A percentile compares a stretch with the other conserved stretches of the same genome.
Evolutionary conservation across 768 basidiomycete genomes (phyloP).

Genomic region (Cantharellus anzutake): DNA sequence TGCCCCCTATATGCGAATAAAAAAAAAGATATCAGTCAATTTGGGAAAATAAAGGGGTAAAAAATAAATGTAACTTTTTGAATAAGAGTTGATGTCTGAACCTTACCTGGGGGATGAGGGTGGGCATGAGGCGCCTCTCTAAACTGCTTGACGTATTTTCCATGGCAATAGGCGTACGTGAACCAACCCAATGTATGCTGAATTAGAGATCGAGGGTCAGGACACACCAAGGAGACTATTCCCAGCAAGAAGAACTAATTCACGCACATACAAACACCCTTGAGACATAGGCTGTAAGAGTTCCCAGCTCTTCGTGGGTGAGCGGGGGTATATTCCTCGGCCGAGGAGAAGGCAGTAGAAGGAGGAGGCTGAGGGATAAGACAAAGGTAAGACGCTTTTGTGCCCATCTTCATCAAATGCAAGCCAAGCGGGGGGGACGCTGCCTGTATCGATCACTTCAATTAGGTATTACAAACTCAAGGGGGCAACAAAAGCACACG

Average conservation of each 20-base stretch:
- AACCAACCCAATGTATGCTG: slow-evolving; percentile 86
- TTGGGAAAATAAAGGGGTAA: not conserved
- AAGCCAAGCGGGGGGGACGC: slow-evolving; percentile 24
- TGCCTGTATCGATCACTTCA: no score
- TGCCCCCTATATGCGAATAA: slow-evolving; percentile 29
- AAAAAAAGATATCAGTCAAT: not conserved
- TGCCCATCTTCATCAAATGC: slow-evolving; percentile 57
- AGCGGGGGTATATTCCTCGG: slow-evolving; percentile 13
- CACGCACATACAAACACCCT: slow-evolving; percentile 68
- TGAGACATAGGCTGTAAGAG: slow-evolving; percentile 62
- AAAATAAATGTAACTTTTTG: not conserved
- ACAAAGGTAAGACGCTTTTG: slow-evolving; percentile 53
- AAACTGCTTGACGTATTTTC: slow-evolving; percentile 89
- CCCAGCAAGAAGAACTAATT: slow-evolving; percentile 13
- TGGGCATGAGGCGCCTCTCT: slow-evolving; percentile 55
- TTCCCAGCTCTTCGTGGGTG: slow-evolving; percentile 64
- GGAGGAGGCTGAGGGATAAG: slow-evolving; percentile 46
- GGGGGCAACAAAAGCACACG: no score
- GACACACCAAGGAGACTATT: not conserved
- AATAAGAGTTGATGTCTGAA: not conserved
- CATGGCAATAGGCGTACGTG: slow-evolving; percentile 94
- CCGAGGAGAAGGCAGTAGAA: slow-evolving; percentile 24
- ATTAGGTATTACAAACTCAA: no score
- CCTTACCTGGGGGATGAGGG: slow-evolving; percentile 42
- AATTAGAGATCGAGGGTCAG: not conserved